A percentile compares a stretch with the other conserved stretches of the same genome.
phyloP scores from a whole-genome alignment of 2,329 filamentous ascomycete genomes.

The Microcera coccophila region DNA sequence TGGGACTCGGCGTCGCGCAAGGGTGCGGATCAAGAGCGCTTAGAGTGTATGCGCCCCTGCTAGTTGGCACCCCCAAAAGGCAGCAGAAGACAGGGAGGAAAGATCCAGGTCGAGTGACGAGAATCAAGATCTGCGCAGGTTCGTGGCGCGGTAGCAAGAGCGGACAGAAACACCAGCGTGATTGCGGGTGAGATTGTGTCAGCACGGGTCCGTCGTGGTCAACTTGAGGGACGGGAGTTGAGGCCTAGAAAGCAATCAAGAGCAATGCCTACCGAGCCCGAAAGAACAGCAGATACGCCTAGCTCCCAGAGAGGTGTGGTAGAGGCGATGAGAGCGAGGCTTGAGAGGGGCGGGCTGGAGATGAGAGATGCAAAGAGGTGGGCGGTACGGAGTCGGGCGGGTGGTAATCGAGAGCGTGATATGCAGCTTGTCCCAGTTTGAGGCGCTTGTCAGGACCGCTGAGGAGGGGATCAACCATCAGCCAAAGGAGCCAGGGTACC shows the following conservation, averaged over 20 bases:
- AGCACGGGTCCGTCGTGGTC: neutral
- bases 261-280: constrained; percentile 2
- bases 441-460: constrained; percentile 18
- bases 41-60: constrained; percentile 22
- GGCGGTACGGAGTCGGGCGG: constrained; percentile 14
- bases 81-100: constrained; percentile 11
- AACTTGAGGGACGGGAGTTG: constrained; percentile 3
- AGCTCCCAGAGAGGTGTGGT: constrained; percentile 20
- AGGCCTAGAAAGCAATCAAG: constrained; percentile 6
- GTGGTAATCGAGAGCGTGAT: constrained; percentile 20
- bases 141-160: constrained; percentile 15
- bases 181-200: neutral
- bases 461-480: neutral
- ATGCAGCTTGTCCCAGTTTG: constrained; percentile 15
- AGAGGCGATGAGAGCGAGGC: constrained; percentile 24
- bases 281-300: constrained; percentile 17
- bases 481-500: neutral
- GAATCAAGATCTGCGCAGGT: constrained; percentile 3
- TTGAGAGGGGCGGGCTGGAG: constrained; percentile 14
- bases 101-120: constrained; percentile 10
- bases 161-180: neutral
- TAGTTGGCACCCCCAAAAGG: constrained; percentile 16
- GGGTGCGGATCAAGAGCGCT: constrained; percentile 26
- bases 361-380: constrained; percentile 20
- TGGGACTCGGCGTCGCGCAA: constrained; percentile 23